Evolutionary conservation across 257 asterid genomes (phyloP), one percentile per base, ranked within the genome.

Genomic region (Fraxinus cuspidata): DNA sequence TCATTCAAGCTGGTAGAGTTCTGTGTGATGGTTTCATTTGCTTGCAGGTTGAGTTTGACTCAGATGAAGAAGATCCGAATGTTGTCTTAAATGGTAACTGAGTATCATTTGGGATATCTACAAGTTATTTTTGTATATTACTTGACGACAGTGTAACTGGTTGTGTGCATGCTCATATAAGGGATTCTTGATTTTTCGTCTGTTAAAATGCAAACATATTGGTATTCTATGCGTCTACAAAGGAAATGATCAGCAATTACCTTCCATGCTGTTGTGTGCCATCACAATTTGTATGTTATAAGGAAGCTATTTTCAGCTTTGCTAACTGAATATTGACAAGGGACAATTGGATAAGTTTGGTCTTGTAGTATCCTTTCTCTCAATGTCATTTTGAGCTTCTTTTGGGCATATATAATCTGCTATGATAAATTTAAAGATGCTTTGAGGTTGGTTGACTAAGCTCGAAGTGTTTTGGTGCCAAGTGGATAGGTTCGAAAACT

Each of bases 11-110:
- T 75, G 68, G 38, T 65, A 12, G 34, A 13, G 28, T 29, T 23
- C 35, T 44, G 16, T 47, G 29, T 69, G 37, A 31, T 44, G 15
- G 38, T 74, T 77, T 76, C 29, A 72, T 64, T 78, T 80, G 78
- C 35, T 83, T 83, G 86, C 88, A 90, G 96, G 97, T 86, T 18
- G 96, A 92, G 80, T 92, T 92, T 74, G 97, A 90, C 80, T 92
- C 97, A 25, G 97, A 89, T 74, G 97, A 92, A 82, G 97, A 92
- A 84, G 93, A 92, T 83, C 96, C 97, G 8, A 92, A 92, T 69
- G 31, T 83, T 40, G 87, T 80, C 82, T 86, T 77, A 56, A 83
- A 82, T 25, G 77, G 73, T 72, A 42, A 76, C 44, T 19, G 4
- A 68, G 21, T 73, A 51, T 44, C 4, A 34, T 67, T 67, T 10